Evolutionary conservation across 495 filamentous ascomycete genomes (phyloP).

Genomic region (Polyplosphaeria fusca): DNA sequence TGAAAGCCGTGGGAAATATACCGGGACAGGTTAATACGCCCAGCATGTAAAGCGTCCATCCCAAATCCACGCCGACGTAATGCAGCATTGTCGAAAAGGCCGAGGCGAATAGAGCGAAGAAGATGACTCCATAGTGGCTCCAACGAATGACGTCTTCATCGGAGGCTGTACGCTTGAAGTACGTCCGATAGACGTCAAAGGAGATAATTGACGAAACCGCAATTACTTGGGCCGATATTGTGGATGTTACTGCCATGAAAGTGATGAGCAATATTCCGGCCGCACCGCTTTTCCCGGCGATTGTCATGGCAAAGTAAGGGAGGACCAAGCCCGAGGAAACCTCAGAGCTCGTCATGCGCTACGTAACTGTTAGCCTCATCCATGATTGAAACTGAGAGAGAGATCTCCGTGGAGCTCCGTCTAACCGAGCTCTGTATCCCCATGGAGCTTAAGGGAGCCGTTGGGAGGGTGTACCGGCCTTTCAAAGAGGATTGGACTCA

Average conservation of each 20-base stretch:
- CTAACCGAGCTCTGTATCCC: no score
- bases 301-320: conserved; percentile 45
- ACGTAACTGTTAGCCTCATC: neutral
- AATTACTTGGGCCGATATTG: conserved; percentile 46
- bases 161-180: conserved; percentile 45
- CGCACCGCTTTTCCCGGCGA: conserved; percentile 47
- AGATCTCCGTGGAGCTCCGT: no score
- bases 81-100: conserved; percentile 33
- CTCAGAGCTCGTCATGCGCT: conserved; percentile 45
- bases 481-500: no score
- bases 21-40: conserved; percentile 46
- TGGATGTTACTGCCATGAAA: conserved; percentile 50
- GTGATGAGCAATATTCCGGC: conserved; percentile 45
- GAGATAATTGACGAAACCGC: conserved; percentile 46
- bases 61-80: conserved; percentile 31
- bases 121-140: conserved; percentile 47
- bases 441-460: no score
- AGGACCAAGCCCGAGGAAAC: conserved; percentile 44
- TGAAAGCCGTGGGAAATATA: conserved; percentile 52
- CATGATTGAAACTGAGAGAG: neutral
- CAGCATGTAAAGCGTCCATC: conserved; percentile 40
- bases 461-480: no score
- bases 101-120: conserved; percentile 44
- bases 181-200: conserved; percentile 46
- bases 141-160: conserved; percentile 43